A percentile compares a stretch with the other conserved stretches of the same genome.
These are phyloP conservation scores for Populus deltoides DNA, from an alignment of 345 rosid genomes.

Conservation along the genomic window DNA sequence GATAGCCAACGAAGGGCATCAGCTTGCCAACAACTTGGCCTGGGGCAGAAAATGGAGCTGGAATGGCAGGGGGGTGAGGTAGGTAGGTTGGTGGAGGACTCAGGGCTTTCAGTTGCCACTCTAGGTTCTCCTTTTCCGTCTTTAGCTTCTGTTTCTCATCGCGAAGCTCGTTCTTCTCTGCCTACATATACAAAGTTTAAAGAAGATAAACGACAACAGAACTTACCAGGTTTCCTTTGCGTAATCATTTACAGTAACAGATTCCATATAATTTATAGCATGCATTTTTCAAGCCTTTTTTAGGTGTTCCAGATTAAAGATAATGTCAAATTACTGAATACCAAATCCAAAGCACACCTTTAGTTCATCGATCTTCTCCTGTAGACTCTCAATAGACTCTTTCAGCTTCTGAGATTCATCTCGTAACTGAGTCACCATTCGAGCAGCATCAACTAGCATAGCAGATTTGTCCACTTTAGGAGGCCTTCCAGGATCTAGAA, in stretches of 20 bases:
- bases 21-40: constrained; percentile 23
- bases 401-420: constrained; percentile 25
- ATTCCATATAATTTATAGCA: neutral
- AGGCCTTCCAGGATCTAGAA: constrained; percentile 36
- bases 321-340: neutral
- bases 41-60: constrained; percentile 22
- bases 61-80: constrained; percentile 6
- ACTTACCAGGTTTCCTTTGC: neutral
- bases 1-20: constrained; percentile 26
- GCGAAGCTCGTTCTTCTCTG: constrained; percentile 29
- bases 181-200: constrained; percentile 14
- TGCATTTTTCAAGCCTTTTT: neutral
- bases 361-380: constrained; percentile 33
- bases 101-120: constrained; percentile 12
- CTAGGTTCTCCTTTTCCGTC: constrained; percentile 23
- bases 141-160: constrained; percentile 34
- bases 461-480: constrained; percentile 36
- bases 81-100: constrained; percentile 9
- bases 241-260: neutral
- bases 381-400: constrained; percentile 27
- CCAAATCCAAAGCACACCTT: constrained; percentile 20
- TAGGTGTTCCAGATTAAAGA: neutral
- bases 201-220: neutral
- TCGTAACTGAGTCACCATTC: constrained; percentile 30
- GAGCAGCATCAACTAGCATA: constrained; percentile 31